Evolutionary conservation across 352 stramenopile species (phyloP).

Genomic region (Globisporangium solare): DNA sequence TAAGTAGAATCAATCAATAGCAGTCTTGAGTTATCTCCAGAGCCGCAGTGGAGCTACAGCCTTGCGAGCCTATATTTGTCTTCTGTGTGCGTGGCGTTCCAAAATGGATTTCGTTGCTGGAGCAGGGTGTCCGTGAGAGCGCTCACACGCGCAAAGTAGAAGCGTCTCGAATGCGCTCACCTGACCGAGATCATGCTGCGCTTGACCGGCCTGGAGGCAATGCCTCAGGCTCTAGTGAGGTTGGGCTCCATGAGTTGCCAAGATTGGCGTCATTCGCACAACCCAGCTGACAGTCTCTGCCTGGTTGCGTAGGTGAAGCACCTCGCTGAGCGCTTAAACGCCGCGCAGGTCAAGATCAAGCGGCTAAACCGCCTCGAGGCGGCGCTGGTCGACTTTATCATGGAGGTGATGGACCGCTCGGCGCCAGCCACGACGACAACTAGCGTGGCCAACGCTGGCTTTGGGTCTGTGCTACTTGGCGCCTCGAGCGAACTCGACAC

Average conservation of each 20-base stretch:
- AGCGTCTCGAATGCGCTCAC: slow-evolving; percentile 4
- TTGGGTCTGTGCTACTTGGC: background rate
- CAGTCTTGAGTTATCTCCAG: too few species aligned
- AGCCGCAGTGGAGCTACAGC: too few species aligned
- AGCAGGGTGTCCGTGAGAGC: too few species aligned
- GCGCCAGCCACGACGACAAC: background rate
- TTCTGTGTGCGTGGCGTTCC: too few species aligned
- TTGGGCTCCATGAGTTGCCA: too few species aligned
- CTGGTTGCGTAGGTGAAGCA: slow-evolving; percentile 36
- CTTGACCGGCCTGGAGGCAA: too few species aligned
- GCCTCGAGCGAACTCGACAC: slow-evolving; percentile 22
- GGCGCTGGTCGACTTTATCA: slow-evolving; percentile 66
- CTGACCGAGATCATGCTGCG: background rate
- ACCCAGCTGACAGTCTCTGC: background rate
- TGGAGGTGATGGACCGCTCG: slow-evolving; percentile 56
- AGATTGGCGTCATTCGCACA: too few species aligned
- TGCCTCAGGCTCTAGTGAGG: too few species aligned
- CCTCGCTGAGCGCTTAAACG: slow-evolving; percentile 55
- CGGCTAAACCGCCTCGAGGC: slow-evolving; percentile 54
- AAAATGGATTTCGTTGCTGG: too few species aligned
- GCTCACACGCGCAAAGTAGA: too few species aligned
- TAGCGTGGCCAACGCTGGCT: background rate
- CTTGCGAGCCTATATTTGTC: too few species aligned
- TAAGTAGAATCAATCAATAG: background rate
- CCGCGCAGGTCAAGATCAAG: slow-evolving; percentile 63